These are phyloP conservation scores for Prunus salicina DNA, from an alignment of 306 rosid genomes.

Conservation along the genomic window DNA sequence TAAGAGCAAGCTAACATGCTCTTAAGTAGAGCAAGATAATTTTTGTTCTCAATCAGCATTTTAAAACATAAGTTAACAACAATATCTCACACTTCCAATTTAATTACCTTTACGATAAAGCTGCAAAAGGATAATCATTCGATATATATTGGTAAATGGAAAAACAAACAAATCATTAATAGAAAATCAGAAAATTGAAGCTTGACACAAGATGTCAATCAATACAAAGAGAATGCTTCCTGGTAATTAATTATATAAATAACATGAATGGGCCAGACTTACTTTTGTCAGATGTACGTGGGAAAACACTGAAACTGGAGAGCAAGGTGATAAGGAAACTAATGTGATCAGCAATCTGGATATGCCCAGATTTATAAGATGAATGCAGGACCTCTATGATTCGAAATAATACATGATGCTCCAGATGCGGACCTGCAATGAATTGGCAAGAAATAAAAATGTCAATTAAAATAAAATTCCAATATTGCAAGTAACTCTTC, in stretches of 20 bases:
- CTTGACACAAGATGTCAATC: background rate
- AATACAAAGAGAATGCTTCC: background rate
- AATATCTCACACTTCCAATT: background rate
- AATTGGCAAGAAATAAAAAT: constrained; percentile 8
- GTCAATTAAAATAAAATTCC: background rate
- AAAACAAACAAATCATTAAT: background rate
- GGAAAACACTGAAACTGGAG: constrained; percentile 49
- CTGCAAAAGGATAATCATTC: background rate
- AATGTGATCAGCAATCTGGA: constrained; percentile 54
- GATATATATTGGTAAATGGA: background rate
- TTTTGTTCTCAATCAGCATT: background rate
- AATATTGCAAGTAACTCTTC: background rate
- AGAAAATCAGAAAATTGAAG: background rate
- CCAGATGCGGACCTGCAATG: constrained; percentile 69
- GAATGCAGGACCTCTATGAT: constrained; percentile 65
- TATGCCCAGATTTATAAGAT: constrained; percentile 53
- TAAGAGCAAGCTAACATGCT: background rate
- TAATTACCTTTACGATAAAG: background rate
- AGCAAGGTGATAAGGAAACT: constrained; percentile 69
- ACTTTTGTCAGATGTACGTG: constrained; percentile 42
- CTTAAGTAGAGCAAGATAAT: background rate
- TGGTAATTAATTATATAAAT: background rate
- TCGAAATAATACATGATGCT: constrained; percentile 45
- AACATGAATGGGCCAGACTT: constrained; percentile 11
- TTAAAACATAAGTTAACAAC: background rate